Conservation (phyloP, 768 basidiomycete species). For the Phlebiopsis flavidoalba region DNA sequence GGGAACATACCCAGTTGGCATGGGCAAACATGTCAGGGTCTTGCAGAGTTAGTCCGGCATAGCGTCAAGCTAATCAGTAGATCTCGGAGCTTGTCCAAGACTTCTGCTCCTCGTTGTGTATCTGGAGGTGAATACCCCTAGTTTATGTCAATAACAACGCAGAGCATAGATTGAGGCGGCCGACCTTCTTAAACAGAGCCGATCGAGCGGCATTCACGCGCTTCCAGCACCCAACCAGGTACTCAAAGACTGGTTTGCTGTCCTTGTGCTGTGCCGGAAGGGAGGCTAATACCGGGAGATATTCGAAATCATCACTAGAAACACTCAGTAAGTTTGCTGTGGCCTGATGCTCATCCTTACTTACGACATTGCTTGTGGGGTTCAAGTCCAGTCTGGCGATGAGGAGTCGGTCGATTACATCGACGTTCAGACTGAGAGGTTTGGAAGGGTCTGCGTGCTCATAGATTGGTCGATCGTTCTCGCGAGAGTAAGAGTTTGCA, state of each 20-base stretch:
- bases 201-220: slow-evolving; percentile 57
- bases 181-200: slow-evolving; percentile 60
- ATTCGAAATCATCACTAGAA: slow-evolving; percentile 69
- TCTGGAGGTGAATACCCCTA: slow-evolving; percentile 62
- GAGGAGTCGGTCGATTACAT: slow-evolving; percentile 71
- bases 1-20: slow-evolving; percentile 57
- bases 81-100: slow-evolving; percentile 76
- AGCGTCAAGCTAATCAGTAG: slow-evolving; percentile 85
- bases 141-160: neutral
- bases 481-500: neutral
- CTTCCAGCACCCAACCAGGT: slow-evolving; percentile 89
- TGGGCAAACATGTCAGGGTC: slow-evolving; percentile 96
- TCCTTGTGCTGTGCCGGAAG: slow-evolving; percentile 61
- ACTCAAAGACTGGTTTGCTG: slow-evolving; percentile 89
- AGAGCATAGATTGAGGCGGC: neutral
- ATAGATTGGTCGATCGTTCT: neutral
- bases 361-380: slow-evolving; percentile 64
- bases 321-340: slow-evolving; percentile 4
- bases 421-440: slow-evolving; percentile 42
- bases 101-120: slow-evolving; percentile 50
- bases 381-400: slow-evolving; percentile 83
- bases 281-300: slow-evolving; percentile 66
- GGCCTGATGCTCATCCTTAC: slow-evolving; percentile 22
- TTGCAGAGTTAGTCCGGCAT: slow-evolving; percentile 83
- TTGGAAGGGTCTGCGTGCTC: slow-evolving; percentile 21